These are phyloP conservation scores for Claviceps sp. DNA, from an alignment of 2,329 filamentous ascomycete species.

Conservation along the genomic window DNA sequence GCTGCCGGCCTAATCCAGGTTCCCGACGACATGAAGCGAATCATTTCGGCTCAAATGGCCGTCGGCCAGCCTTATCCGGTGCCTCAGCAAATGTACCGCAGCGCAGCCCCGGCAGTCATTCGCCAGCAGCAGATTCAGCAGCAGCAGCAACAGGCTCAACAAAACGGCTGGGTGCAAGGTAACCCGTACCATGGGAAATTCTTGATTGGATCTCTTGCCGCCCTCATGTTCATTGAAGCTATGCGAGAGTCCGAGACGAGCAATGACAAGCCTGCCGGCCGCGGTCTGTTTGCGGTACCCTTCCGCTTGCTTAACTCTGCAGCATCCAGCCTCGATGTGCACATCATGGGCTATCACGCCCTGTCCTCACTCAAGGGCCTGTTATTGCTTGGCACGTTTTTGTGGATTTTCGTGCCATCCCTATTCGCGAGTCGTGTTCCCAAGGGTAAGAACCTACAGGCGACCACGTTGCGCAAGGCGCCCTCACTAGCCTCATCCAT, in stretches of 20 bases:
- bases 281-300: conserved; percentile 54
- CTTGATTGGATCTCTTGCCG: conserved; percentile 85
- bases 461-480: conserved; percentile 33
- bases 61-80: conserved; percentile 40
- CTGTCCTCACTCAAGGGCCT: conserved; percentile 40
- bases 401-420: conserved; percentile 43
- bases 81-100: conserved; percentile 32
- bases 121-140: conserved; percentile 45
- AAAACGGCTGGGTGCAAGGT: conserved; percentile 39
- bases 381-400: conserved; percentile 36
- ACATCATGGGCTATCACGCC: conserved; percentile 40
- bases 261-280: conserved; percentile 48
- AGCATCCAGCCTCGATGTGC: conserved; percentile 35
- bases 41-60: conserved; percentile 43
- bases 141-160: conserved; percentile 34
- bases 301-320: conserved; percentile 39
- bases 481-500: conserved; percentile 72
- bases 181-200: conserved; percentile 57
- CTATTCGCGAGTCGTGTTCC: conserved; percentile 31
- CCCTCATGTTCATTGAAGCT: conserved; percentile 83
- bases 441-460: conserved; percentile 38
- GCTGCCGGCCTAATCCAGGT: conserved; percentile 48
- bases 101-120: conserved; percentile 29
- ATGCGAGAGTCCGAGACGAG: conserved; percentile 53
- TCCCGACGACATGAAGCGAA: conserved; percentile 53